phyloP scores from a whole-genome alignment of 805 yeast genomes.

The Maudiozyma saulgeensis region DNA sequence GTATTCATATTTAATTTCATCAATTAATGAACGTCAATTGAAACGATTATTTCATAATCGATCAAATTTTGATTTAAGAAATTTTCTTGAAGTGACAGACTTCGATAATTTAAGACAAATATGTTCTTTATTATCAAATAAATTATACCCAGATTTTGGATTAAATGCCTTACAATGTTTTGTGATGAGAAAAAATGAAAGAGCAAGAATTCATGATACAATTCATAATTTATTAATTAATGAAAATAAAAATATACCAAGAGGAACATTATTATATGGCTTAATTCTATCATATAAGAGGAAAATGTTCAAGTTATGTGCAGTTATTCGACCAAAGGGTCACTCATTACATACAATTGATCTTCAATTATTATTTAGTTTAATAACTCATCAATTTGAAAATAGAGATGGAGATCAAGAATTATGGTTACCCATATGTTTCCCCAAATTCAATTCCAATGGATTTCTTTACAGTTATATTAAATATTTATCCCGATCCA shows the following conservation, averaged over 20 bases:
- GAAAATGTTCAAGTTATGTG: conserved; percentile 42
- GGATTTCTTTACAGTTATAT: conserved; percentile 84
- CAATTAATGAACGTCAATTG: conserved; percentile 73
- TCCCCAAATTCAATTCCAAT: conserved; percentile 79
- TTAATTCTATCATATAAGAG: conserved; percentile 49
- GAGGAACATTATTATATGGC: conserved; percentile 62
- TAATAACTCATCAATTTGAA: conserved; percentile 44
- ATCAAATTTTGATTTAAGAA: conserved; percentile 74
- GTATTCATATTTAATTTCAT: conserved; percentile 70
- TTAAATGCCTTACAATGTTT: conserved; percentile 60
- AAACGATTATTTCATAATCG: conserved; percentile 56
- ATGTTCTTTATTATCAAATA: conserved; percentile 40
- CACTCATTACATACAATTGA: conserved; percentile 80
- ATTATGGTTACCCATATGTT: conserved; percentile 87
- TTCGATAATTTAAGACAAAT: conserved; percentile 59
- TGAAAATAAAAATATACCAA: conserved; percentile 24
- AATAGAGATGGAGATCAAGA: conserved; percentile 43
- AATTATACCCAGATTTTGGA: conserved; percentile 48
- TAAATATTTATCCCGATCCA: conserved; percentile 37
- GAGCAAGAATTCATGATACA: conserved; percentile 39
- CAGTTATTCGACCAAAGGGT: conserved; percentile 63
- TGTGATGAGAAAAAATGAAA: conserved; percentile 44
- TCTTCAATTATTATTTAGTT: conserved; percentile 59
- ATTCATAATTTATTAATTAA: conserved; percentile 17
- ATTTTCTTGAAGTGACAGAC: conserved; percentile 66